Evolutionary conservation across 768 basidiomycete species (phyloP).

Genomic region (Mycena metata): DNA sequence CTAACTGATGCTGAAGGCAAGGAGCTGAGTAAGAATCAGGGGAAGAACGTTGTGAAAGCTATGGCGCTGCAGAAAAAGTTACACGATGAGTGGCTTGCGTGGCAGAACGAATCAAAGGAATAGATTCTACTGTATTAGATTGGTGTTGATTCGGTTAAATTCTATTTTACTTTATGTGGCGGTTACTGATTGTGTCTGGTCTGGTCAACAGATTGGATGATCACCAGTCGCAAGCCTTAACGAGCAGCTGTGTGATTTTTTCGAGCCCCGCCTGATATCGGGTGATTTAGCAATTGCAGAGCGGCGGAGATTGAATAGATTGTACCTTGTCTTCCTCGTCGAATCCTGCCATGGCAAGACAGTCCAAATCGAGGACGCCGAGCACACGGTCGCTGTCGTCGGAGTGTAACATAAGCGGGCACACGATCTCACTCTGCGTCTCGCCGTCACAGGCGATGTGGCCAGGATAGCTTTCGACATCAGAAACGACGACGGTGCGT

Average conservation of each 20-base stretch:
- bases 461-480: slow-evolving; percentile 88
- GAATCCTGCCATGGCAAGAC: slow-evolving; percentile 78
- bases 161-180: too few species aligned
- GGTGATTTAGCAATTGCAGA: not conserved
- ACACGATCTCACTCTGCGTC: slow-evolving; percentile 92
- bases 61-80: slow-evolving; percentile 80
- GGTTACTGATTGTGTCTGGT: too few species aligned
- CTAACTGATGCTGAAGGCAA: slow-evolving; percentile 87
- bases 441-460: slow-evolving; percentile 96
- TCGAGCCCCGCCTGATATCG: slow-evolving; percentile 68
- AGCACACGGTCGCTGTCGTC: slow-evolving; percentile 50
- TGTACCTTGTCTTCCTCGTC: slow-evolving; percentile 74
- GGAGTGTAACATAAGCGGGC: slow-evolving; percentile 70
- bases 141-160: too few species aligned
- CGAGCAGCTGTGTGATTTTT: slow-evolving; percentile 75
- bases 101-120: slow-evolving; percentile 49
- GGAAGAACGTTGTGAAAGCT: slow-evolving; percentile 84
- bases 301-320: slow-evolving; percentile 20
- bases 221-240: slow-evolving; percentile 76
- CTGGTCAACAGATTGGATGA: not conserved
- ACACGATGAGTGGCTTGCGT: slow-evolving; percentile 87
- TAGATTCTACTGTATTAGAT: slow-evolving; percentile 14
- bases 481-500: slow-evolving; percentile 74
- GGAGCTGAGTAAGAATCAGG: slow-evolving; percentile 84
- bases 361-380: slow-evolving; percentile 90